Evolutionary conservation across 768 basidiomycete species (phyloP).

Genomic region (Tylopilus plumbeoviolaceoides): DNA sequence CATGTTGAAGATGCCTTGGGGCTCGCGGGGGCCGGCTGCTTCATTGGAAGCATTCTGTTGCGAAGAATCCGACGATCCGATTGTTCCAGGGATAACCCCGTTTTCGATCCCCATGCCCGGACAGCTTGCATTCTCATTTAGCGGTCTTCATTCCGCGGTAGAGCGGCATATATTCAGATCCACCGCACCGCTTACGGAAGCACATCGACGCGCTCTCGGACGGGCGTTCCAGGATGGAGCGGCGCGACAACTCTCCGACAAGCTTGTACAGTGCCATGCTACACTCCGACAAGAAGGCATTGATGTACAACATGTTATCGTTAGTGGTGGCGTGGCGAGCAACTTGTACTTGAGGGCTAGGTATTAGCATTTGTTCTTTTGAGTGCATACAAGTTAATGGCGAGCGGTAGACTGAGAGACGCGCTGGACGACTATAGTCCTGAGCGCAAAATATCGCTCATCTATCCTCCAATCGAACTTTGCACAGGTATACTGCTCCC

Average conservation of each 20-base stretch:
- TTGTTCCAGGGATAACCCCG: conserved; percentile 31
- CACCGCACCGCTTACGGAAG: conserved; percentile 29
- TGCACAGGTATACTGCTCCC: conserved; percentile 64
- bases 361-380: conserved; percentile 35
- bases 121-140: conserved; percentile 70
- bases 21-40: conserved; percentile 66
- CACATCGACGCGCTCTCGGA: conserved; percentile 46
- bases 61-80: conserved; percentile 21
- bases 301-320: conserved; percentile 57
- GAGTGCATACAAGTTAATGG: neutral
- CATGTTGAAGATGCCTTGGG: conserved; percentile 63
- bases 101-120: conserved; percentile 50
- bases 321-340: conserved; percentile 92
- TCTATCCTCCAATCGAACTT: conserved; percentile 72
- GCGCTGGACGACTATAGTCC: conserved; percentile 27
- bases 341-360: conserved; percentile 65
- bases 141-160: conserved; percentile 69
- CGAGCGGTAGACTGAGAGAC: conserved; percentile 29
- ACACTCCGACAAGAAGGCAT: conserved; percentile 47
- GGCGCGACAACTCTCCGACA: conserved; percentile 69
- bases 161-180: conserved; percentile 50
- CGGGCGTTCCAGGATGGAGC: conserved; percentile 71
- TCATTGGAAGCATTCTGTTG: conserved; percentile 71
- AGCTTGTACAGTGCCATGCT: conserved; percentile 41
- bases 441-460: conserved; percentile 38